Percentiles rank a stretch among this genome's conserved stretches.
Conservation (phyloP, 23 red algal genomes). For the Gracilaria gracilis region DNA sequence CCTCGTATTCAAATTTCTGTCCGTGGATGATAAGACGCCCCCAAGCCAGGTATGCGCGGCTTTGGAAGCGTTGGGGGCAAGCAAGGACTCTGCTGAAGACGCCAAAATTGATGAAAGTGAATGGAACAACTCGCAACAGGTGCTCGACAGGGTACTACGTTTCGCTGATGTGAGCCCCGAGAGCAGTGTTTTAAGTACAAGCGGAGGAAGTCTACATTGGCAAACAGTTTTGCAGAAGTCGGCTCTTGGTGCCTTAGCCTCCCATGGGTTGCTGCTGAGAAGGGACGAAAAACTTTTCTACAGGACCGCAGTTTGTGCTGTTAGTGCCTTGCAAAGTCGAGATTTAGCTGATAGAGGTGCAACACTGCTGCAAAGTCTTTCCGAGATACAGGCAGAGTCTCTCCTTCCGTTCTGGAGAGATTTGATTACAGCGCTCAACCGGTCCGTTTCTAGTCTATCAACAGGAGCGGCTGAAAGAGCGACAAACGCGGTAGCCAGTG, state of each 20-base stretch:
- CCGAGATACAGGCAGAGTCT: neutral
- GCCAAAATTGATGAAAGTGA: neutral
- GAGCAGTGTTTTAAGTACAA: neutral
- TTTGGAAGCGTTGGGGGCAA: conserved; percentile 18
- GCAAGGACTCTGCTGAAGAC: conserved; percentile 20
- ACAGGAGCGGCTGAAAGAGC: conserved; percentile 1
- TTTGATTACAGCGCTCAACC: conserved; percentile 17
- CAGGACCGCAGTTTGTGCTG: conserved; percentile 26
- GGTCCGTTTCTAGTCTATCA: neutral
- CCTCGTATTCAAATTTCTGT: conserved; percentile 13
- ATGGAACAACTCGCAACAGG: neutral
- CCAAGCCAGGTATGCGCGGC: conserved; percentile 24
- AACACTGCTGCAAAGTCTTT: neutral
- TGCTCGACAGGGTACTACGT: conserved; percentile 4
- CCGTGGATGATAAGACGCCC: neutral
- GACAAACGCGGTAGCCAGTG: conserved; percentile 9
- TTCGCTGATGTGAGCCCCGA: neutral
- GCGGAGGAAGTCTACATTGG: neutral
- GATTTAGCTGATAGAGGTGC: conserved; percentile 15
- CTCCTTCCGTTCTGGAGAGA: conserved; percentile 1
- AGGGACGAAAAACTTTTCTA: conserved; percentile 33
- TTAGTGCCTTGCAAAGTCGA: neutral
- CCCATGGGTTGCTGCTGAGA: neutral
- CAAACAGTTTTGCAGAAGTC: conserved; percentile 9
- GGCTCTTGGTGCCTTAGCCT: conserved; percentile 18